These are phyloP conservation scores for Leucocoprinus sp. DNA, from an alignment of 768 basidiomycete genomes.

Conservation along the genomic window DNA sequence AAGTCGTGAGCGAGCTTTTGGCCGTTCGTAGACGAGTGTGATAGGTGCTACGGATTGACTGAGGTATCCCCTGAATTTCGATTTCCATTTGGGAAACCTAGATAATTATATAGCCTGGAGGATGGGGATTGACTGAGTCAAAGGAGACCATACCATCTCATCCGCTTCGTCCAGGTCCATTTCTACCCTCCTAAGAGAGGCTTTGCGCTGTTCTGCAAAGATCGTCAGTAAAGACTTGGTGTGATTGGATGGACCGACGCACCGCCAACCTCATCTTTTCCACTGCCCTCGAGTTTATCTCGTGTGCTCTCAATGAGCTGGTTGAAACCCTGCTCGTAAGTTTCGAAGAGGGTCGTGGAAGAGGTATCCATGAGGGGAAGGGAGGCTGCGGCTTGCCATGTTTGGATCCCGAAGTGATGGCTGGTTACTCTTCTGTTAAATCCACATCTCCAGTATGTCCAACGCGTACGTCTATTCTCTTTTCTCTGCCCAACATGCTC, in stretches of 20 bases:
- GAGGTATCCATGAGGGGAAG: conserved; percentile 63
- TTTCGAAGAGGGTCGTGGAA: conserved; percentile 80
- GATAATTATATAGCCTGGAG: background rate
- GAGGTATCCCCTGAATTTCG: conserved; percentile 91
- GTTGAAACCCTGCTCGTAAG: conserved; percentile 88
- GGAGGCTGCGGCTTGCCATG: conserved; percentile 4
- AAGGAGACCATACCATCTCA: conserved; percentile 67
- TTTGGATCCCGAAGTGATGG: background rate
- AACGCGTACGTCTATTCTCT: conserved; percentile 30
- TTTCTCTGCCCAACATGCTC: background rate
- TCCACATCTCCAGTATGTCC: conserved; percentile 18
- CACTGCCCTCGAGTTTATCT: conserved; percentile 62
- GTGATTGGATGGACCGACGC: conserved; percentile 18
- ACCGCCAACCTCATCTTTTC: conserved; percentile 64
- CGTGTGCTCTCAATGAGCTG: conserved; percentile 70
- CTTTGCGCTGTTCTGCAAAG: conserved; percentile 67
- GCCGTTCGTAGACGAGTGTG: conserved; percentile 65
- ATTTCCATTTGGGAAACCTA: conserved; percentile 99
- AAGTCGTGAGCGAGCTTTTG: conserved; percentile 65
- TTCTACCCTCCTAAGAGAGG: conserved; percentile 73
- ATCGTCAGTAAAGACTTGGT: conserved; percentile 1
- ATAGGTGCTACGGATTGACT: conserved; percentile 72
- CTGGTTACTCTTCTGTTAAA: background rate
- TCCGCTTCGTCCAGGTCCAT: conserved; percentile 98
- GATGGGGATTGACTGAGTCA: conserved; percentile 1